Conservation (phyloP, 192 early-diverging fungal species). For the Rhizophagus clarus region DNA sequence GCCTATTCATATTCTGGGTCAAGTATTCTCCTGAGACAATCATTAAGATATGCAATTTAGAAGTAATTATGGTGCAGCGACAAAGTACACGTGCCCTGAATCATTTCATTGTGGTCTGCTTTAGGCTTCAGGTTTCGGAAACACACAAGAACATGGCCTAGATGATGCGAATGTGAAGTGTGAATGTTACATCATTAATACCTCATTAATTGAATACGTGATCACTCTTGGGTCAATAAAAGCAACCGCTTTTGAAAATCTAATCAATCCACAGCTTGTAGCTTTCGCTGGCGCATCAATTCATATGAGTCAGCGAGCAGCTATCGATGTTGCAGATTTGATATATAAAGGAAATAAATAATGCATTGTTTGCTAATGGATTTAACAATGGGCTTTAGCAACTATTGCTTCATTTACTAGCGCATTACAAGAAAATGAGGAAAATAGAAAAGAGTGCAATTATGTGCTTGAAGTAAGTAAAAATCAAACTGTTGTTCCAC, state of each 20-base stretch:
- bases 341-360: not conserved
- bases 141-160: not conserved
- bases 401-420: not conserved
- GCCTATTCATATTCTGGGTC: conserved; percentile 3
- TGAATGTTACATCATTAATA: not conserved
- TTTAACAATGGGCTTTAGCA: not conserved
- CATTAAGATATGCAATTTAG: not conserved
- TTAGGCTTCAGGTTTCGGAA: too few species aligned
- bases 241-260: not conserved
- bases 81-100: not conserved
- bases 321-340: not conserved
- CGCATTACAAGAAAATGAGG: not conserved
- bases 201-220: not conserved
- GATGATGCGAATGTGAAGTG: too few species aligned
- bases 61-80: not conserved
- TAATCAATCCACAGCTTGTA: not conserved
- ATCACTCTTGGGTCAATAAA: not conserved
- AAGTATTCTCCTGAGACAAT: not conserved
- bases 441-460: not conserved
- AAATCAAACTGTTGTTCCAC: not conserved
- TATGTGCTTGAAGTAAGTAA: not conserved
- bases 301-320: not conserved
- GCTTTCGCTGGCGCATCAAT: not conserved
- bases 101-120: not conserved
- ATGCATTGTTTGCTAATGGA: not conserved